These are phyloP conservation scores for Trichomonascaceae sp. DNA, from an alignment of 1,139 yeast species.

Conservation along the genomic window DNA sequence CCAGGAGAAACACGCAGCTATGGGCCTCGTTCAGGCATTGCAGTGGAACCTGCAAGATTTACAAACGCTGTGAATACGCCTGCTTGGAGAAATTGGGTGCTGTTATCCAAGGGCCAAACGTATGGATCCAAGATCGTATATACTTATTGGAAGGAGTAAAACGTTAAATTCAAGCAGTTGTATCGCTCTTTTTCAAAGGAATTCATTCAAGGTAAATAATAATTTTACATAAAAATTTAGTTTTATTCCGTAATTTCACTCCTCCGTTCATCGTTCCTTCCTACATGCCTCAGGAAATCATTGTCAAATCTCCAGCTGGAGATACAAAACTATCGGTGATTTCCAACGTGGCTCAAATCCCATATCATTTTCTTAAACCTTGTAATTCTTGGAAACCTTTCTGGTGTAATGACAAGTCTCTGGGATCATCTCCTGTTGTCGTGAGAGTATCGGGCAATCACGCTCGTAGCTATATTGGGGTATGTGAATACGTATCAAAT, in stretches of 20 bases:
- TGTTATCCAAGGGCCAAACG: constrained; percentile 45
- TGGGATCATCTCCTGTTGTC: constrained; percentile 6
- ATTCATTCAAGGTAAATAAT: neutral
- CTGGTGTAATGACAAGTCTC: constrained; percentile 9
- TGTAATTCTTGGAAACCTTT: constrained; percentile 14
- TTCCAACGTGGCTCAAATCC: constrained; percentile 3
- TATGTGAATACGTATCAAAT: constrained; percentile 15
- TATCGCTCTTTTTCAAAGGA: neutral
- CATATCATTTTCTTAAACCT: constrained; percentile 1
- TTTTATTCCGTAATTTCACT: neutral
- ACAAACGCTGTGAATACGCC: constrained; percentile 49
- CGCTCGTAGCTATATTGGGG: constrained; percentile 15
- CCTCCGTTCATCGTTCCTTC: neutral
- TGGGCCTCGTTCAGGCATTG: constrained; percentile 50
- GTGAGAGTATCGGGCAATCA: neutral
- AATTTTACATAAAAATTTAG: too few relatives aligned
- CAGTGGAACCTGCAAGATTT: constrained; percentile 59
- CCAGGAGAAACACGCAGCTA: constrained; percentile 33
- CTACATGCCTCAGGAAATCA: constrained; percentile 14
- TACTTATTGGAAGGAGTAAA: constrained; percentile 23
- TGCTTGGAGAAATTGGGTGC: constrained; percentile 48
- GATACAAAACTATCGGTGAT: constrained; percentile 4
- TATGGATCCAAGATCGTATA: constrained; percentile 51
- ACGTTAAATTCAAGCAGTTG: too few relatives aligned
- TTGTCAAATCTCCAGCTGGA: constrained; percentile 9